phyloP scores from a whole-genome alignment of 495 filamentous ascomycete genomes.

The Glonium stellatum region DNA sequence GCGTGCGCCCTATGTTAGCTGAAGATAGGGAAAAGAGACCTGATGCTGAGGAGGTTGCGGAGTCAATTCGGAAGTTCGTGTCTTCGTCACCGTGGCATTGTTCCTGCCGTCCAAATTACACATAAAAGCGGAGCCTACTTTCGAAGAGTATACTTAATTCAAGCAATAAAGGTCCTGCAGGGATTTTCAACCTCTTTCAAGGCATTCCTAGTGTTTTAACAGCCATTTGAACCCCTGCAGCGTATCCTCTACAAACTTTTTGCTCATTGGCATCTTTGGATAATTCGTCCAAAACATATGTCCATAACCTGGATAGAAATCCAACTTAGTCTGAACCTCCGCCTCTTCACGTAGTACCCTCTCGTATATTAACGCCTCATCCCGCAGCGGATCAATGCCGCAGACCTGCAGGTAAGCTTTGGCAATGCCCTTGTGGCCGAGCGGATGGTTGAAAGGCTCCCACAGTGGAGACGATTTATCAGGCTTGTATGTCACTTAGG shows the following conservation, averaged over 20 bases:
- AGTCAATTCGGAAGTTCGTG: too few species aligned
- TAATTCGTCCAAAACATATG: slow-evolving; percentile 30
- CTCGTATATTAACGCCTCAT: slow-evolving; percentile 35
- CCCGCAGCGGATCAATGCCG: slow-evolving; percentile 36
- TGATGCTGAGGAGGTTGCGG: too few species aligned
- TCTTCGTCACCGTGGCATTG: too few species aligned
- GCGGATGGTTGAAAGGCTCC: slow-evolving; percentile 24
- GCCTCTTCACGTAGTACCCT: slow-evolving; percentile 15
- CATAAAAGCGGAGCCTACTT: too few species aligned
- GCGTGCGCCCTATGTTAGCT: too few species aligned
- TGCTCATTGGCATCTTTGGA: slow-evolving; percentile 20
- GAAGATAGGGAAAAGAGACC: too few species aligned
- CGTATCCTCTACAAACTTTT: slow-evolving; percentile 22
- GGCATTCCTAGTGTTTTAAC: neutral
- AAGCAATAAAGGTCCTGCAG: too few species aligned
- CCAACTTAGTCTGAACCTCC: slow-evolving; percentile 24
- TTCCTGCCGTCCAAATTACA: too few species aligned
- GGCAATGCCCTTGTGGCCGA: slow-evolving; percentile 11
- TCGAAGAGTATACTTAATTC: too few species aligned
- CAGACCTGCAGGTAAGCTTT: slow-evolving; percentile 39
- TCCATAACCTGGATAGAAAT: slow-evolving; percentile 23
- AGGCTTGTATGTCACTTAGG: slow-evolving; percentile 8
- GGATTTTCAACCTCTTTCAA: too few species aligned
- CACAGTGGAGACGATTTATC: slow-evolving; percentile 12
- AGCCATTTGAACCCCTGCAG: slow-evolving; percentile 26